Evolutionary conservation across 129 eudicot genomes (phyloP), one percentile per base, ranked within the genome.

Genomic region (Artemisia tridentata): DNA sequence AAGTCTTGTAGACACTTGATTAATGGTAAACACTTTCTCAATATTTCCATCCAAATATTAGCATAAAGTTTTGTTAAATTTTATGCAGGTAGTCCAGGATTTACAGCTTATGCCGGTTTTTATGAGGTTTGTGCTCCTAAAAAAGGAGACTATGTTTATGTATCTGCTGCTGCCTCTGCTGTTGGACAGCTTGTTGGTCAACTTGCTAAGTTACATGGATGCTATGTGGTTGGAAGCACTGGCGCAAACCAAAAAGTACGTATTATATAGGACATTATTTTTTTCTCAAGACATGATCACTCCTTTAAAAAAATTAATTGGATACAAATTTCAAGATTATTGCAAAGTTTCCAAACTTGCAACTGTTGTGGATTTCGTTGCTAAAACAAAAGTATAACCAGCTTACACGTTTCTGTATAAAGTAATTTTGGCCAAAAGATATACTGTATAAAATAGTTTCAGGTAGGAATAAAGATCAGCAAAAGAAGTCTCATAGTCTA

Each of bases 151-250:
- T 56, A 43, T 67, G 86, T 92, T 45, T 92, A 86, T 63, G 95
- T 89, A 38, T 92, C 98, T 9, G 96, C 98, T 54, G 96, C 98
- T 25, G 83, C 98, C 38, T 96, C 96, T 52, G 92, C 96, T 11
- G 98, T 92, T 16, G 98, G 98, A 1, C 96, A 89, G 78, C 87
- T 89, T 12, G 96, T 92, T 56, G 98, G 98, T 18, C 98, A 92
- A 60, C 90, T 89, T 13, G 98, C 98, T 4, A 87, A 87, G 59
- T 67, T 92, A 48, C 83, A 83, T 18, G 95, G 96, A 61, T 92
- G 98, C 78, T 89, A 92, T 78, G 98, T 92, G 19, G 98, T 89
- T 12, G 98, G 96, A 65, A 83, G 96, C 65, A 96, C 96, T 5
- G 96, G 98, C 9, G 78, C 90, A 46, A 74, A 43, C 62, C 84